These are phyloP conservation scores for Vigna mungo DNA, from an alignment of 306 rosid species.

Conservation along the genomic window DNA sequence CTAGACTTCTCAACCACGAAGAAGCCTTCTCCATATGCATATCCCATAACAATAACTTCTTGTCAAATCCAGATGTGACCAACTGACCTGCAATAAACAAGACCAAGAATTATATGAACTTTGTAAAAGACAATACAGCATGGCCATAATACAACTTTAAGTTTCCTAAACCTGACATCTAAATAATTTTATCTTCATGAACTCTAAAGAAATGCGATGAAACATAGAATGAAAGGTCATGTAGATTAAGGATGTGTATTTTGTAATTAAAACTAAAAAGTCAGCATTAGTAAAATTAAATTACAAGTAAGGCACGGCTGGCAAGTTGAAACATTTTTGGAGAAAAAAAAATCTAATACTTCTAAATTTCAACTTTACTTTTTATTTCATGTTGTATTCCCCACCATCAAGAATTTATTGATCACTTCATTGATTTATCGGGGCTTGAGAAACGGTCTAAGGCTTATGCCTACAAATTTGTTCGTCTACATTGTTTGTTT, in stretches of 20 bases:
- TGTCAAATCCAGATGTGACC: conserved; percentile 81
- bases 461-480: too few species aligned
- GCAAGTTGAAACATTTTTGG: background rate
- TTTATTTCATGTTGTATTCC: conserved; percentile 9
- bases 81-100: conserved; percentile 63
- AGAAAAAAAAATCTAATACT: background rate
- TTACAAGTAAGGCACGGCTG: background rate
- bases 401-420: conserved; percentile 12
- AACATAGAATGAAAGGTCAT: conserved; percentile 14
- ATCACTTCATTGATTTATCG: conserved; percentile 7
- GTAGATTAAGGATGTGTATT: conserved; percentile 15
- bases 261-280: conserved; percentile 15
- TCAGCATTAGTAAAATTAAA: conserved; percentile 15
- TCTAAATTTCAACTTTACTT: conserved; percentile 13
- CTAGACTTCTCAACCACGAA: conserved; percentile 49
- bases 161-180: conserved; percentile 15
- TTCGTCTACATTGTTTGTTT: too few species aligned
- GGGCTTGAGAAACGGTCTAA: conserved; percentile 1
- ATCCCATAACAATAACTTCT: conserved; percentile 73
- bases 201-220: conserved; percentile 3
- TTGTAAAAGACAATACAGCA: background rate
- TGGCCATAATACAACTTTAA: background rate
- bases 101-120: conserved; percentile 25
- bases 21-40: conserved; percentile 54
- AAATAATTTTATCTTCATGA: conserved; percentile 19